Conservation (phyloP, 768 basidiomycete species). For the Steccherinum ochraceum region DNA sequence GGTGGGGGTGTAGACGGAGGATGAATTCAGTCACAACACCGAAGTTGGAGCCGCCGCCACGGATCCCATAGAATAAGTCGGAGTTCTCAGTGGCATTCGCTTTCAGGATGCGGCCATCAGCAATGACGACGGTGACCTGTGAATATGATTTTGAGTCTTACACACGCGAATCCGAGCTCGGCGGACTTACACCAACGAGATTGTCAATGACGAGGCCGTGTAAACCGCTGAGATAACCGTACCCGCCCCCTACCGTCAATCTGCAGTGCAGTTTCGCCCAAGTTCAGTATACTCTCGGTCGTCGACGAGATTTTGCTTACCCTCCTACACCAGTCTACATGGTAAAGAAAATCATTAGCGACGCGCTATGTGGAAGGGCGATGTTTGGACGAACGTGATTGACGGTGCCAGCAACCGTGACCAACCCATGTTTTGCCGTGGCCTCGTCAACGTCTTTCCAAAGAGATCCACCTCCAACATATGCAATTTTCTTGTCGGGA, state of each 20-base stretch:
- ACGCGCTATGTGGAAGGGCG: neutral
- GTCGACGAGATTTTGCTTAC: slow-evolving; percentile 20
- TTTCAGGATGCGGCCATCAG: slow-evolving; percentile 32
- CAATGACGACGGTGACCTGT: slow-evolving; percentile 37
- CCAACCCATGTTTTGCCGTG: slow-evolving; percentile 39
- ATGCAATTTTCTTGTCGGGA: slow-evolving; percentile 27
- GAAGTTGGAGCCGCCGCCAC: slow-evolving; percentile 45
- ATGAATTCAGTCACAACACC: slow-evolving; percentile 47
- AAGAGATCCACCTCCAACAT: slow-evolving; percentile 41
- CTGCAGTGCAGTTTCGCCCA: slow-evolving; percentile 19
- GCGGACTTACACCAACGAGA: slow-evolving; percentile 20
- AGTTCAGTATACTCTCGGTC: neutral
- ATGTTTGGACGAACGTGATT: slow-evolving; percentile 34
- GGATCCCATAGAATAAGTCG: slow-evolving; percentile 43
- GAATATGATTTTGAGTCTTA: no score
- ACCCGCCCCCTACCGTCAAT: slow-evolving; percentile 45
- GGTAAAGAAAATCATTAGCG: neutral
- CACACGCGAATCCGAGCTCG: no score
- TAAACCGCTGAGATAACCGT: slow-evolving; percentile 37
- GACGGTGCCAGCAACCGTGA: slow-evolving; percentile 41
- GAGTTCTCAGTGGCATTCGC: slow-evolving; percentile 14
- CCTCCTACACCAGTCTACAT: slow-evolving; percentile 45
- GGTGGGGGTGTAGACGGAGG: slow-evolving; percentile 37
- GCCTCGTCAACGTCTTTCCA: slow-evolving; percentile 44
- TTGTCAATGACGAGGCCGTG: slow-evolving; percentile 41